phyloP scores from a whole-genome alignment of 768 basidiomycete genomes.

The Pluteus cervinus region DNA sequence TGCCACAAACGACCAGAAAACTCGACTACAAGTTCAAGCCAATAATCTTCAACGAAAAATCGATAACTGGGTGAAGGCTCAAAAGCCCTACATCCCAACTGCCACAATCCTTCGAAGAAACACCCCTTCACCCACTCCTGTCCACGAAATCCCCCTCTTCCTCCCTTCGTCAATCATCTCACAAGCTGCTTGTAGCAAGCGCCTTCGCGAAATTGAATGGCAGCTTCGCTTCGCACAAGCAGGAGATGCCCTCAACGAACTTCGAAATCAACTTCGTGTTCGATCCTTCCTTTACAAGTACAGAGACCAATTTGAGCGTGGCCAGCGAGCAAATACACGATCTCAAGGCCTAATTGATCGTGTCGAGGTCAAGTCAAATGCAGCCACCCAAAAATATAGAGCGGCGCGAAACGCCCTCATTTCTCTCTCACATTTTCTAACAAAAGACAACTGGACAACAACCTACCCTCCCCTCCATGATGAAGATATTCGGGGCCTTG shows the following conservation, averaged over 20 bases:
- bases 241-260: not conserved
- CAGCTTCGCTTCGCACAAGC: slow-evolving; percentile 1
- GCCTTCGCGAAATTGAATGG: slow-evolving; percentile 1
- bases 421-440: not conserved
- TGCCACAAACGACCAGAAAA: not conserved
- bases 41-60: not conserved
- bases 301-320: slow-evolving; percentile 1
- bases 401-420: not conserved
- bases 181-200: not conserved
- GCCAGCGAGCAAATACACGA: not conserved
- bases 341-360: not conserved
- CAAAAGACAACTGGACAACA: not conserved
- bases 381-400: not conserved
- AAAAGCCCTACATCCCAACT: not conserved
- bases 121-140: not conserved
- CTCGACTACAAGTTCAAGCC: not conserved
- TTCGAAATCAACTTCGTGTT: not conserved
- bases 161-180: not conserved
- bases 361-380: not conserved
- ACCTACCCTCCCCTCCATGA: slow-evolving; percentile 6
- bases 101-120: not conserved
- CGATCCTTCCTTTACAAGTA: slow-evolving; percentile 1
- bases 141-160: not conserved
- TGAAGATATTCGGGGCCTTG: slow-evolving; percentile 8
- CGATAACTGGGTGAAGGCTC: not conserved